Evolutionary conservation across 2,329 filamentous ascomycete species (phyloP).

Genomic region (Escovopsis sp.): DNA sequence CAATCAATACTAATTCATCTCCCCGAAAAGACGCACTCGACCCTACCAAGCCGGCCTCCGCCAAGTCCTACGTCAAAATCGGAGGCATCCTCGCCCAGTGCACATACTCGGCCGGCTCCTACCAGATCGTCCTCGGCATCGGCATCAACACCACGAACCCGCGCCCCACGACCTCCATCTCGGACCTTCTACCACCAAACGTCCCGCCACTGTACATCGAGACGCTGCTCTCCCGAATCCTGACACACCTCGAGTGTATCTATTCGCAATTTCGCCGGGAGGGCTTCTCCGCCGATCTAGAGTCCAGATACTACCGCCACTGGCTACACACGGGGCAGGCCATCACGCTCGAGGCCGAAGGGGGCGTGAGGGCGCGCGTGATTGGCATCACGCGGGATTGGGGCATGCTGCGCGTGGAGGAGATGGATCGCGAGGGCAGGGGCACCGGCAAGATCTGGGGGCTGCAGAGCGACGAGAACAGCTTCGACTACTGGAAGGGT

Average conservation of each 20-base stretch:
- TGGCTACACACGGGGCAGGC: slow-evolving; percentile 74
- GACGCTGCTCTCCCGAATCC: slow-evolving; percentile 64
- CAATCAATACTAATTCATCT: not conserved
- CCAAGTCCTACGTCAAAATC: slow-evolving; percentile 63
- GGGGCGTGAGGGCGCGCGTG: slow-evolving; percentile 59
- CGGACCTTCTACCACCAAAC: slow-evolving; percentile 46
- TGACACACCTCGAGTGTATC: slow-evolving; percentile 63
- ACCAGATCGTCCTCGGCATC: slow-evolving; percentile 74
- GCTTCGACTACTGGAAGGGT: slow-evolving; percentile 93
- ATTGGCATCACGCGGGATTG: slow-evolving; percentile 85
- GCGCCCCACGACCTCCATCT: slow-evolving; percentile 75
- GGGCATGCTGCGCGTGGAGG: slow-evolving; percentile 74
- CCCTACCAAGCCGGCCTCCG: slow-evolving; percentile 34
- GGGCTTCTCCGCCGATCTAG: slow-evolving; percentile 62
- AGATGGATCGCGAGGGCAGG: slow-evolving; percentile 58
- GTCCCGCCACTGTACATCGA: slow-evolving; percentile 54
- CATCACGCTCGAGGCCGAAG: slow-evolving; percentile 66
- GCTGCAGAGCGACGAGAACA: slow-evolving; percentile 92
- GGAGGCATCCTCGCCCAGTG: slow-evolving; percentile 88
- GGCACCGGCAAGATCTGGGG: slow-evolving; percentile 66
- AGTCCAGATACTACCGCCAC: slow-evolving; percentile 61
- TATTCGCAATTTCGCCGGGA: slow-evolving; percentile 60
- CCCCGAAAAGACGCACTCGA: slow-evolving; percentile 45
- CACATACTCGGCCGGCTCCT: slow-evolving; percentile 59
- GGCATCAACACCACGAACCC: slow-evolving; percentile 78